Base-by-base conservation (phyloP, 2,329 filamentous ascomycete genomes). In the Curvularia sp. region DNA sequence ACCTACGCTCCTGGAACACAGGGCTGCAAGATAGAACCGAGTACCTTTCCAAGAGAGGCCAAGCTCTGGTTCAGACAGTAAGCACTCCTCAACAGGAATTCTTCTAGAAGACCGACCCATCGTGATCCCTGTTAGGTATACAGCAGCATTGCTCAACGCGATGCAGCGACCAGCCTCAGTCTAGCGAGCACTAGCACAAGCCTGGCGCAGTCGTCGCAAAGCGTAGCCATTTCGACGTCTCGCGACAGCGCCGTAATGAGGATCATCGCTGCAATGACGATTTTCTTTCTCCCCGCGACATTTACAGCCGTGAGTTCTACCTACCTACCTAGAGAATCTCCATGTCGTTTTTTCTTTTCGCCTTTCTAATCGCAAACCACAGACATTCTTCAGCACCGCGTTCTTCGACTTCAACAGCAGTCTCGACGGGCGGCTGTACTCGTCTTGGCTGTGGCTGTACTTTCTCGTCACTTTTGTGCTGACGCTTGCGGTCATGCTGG, bases 201-300 rank as follows among this genome's bases (percentile, higher is more conserved):
- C 5, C 49, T 67, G 10, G 63, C 67, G 6, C 25, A 63, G 25
- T 53, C 53, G n/a, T 67, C 66, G 18, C 63, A 64, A 43, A 45
- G 42, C 6, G 28, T 69, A 12, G 53, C 53, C 3, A 42, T 67
- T 9, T 49, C 59, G 1, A 65, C 66, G 2, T 62, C 61, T 1
- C 41, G 62, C 19, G 70, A 72, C 25, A 66, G 64, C 27, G 57
- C 57, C 0, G 41, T 63, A 1, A 72, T 72, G 69, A 62, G 54
- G 2, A 55, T 65, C 13, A 73, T 73, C 9, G 59, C 65, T 3
- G 65, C 57, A 0, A 62, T 73, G 25, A 73, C 69, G 0, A 55
- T 71, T 2, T 54, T 71, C n/a, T 72, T 72, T 43, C 51, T 73
- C 0, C 70, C 67, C 1, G 68, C 65, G 10, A 73, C 68, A 1